Percentiles rank a stretch among this genome's conserved stretches.
These are phyloP conservation scores for Suhomyces kunorum DNA, from an alignment of 1,139 yeast genomes.

Conservation along the genomic window DNA sequence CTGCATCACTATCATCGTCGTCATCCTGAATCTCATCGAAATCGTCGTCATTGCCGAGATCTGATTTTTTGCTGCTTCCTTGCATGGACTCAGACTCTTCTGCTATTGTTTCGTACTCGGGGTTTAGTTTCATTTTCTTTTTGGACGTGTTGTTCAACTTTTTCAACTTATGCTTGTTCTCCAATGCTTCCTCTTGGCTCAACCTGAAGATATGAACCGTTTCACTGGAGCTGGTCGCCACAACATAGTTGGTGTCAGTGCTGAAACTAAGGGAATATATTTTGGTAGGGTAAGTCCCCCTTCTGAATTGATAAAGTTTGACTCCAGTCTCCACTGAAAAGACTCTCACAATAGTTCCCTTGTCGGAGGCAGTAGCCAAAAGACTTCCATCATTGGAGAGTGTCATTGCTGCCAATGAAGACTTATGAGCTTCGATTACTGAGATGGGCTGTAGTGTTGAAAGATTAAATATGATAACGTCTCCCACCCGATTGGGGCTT, in stretches of 20 bases:
- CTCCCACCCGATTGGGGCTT: conserved; percentile 67
- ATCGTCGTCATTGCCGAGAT: conserved; percentile 26
- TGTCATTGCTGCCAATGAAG: conserved; percentile 76
- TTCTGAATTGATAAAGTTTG: conserved; percentile 82
- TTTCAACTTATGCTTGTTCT: conserved; percentile 39
- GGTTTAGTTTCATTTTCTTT: conserved; percentile 22
- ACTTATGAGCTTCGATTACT: conserved; percentile 91
- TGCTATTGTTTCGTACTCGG: conserved; percentile 27
- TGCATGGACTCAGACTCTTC: conserved; percentile 28
- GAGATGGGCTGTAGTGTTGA: conserved; percentile 77
- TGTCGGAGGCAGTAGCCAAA: conserved; percentile 91
- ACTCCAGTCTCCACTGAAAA: conserved; percentile 83
- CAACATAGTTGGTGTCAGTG: conserved; percentile 67
- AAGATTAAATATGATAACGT: conserved; percentile 83
- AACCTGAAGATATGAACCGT: conserved; percentile 89
- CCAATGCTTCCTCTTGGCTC: conserved; percentile 59
- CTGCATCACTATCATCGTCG: conserved; percentile 31
- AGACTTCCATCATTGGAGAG: conserved; percentile 79
- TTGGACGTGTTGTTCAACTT: conserved; percentile 17
- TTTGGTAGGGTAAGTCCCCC: conserved; percentile 92
- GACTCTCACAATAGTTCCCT: conserved; percentile 89
- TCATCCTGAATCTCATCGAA: conserved; percentile 17
- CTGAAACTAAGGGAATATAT: conserved; percentile 85
- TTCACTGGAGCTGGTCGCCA: conserved; percentile 88
- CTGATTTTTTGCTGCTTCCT: conserved; percentile 31